These are phyloP conservation scores for Cutaneotrichosporon curvatum DNA, from an alignment of 1,284 basidiomycete species.

Conservation along the genomic window DNA sequence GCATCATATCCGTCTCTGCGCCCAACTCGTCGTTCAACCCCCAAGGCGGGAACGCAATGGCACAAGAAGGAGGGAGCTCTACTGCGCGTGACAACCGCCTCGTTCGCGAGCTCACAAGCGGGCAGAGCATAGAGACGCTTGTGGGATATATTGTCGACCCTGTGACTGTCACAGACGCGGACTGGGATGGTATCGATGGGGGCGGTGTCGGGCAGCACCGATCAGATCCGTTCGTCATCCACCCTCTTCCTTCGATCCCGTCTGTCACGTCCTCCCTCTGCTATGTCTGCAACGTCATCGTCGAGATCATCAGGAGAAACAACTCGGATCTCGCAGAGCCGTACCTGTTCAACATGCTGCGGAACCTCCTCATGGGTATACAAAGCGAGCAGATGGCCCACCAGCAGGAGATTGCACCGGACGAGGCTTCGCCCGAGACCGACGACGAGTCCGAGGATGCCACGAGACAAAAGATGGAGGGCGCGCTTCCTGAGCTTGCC, in stretches of 20 bases:
- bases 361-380: slow-evolving; percentile 79
- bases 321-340: slow-evolving; percentile 99
- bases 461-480: slow-evolving; percentile 64
- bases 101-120: slow-evolving; percentile 78
- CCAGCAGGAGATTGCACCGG: slow-evolving; percentile 6
- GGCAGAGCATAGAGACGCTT: slow-evolving; percentile 65
- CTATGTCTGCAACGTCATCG: slow-evolving; percentile 80
- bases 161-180: slow-evolving; percentile 48
- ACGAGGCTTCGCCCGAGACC: neutral
- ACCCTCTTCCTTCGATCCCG: slow-evolving; percentile 58
- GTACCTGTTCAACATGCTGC: slow-evolving; percentile 90
- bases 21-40: slow-evolving; percentile 55
- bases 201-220: slow-evolving; percentile 15
- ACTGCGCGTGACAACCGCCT: slow-evolving; percentile 60
- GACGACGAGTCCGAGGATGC: slow-evolving; percentile 62
- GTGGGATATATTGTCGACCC: slow-evolving; percentile 73
- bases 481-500: slow-evolving; percentile 76
- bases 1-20: slow-evolving; percentile 88
- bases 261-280: slow-evolving; percentile 81
- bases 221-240: slow-evolving; percentile 37
- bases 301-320: slow-evolving; percentile 96
- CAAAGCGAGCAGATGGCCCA: slow-evolving; percentile 15
- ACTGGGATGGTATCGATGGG: slow-evolving; percentile 24
- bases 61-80: slow-evolving; percentile 43
- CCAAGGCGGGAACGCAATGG: slow-evolving; percentile 57